A percentile compares a stretch with the other conserved stretches of the same genome.
Evolutionary conservation across 805 yeast species (phyloP).

Genomic region (Cyberlindnera euphorbiiphila): DNA sequence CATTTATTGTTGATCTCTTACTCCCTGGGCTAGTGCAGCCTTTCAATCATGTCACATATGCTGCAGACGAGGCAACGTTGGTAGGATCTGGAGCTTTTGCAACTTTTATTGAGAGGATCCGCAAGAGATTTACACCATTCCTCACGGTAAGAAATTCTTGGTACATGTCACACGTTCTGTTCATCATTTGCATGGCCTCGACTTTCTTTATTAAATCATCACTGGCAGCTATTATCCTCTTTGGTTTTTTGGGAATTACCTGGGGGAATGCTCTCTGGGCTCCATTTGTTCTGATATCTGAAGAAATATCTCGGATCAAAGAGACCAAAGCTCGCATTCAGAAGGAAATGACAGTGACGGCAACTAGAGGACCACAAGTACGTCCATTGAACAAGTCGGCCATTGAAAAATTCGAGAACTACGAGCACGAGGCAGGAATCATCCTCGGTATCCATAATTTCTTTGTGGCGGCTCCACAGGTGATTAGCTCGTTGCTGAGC

Average conservation of each 20-base stretch:
- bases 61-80: slow-evolving; percentile 13
- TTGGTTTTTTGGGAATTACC: slow-evolving; percentile 52
- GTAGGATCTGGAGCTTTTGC: slow-evolving; percentile 3
- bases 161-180: slow-evolving; percentile 47
- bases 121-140: slow-evolving; percentile 18
- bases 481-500: slow-evolving; percentile 45
- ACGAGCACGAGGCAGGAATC: slow-evolving; percentile 54
- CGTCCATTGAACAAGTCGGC: slow-evolving; percentile 17
- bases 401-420: slow-evolving; percentile 32
- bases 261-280: slow-evolving; percentile 71
- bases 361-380: not conserved
- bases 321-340: slow-evolving; percentile 38
- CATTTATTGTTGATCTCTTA: slow-evolving; percentile 41
- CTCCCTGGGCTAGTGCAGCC: slow-evolving; percentile 42
- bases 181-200: slow-evolving; percentile 43
- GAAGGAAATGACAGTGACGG: slow-evolving; percentile 9
- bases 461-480: slow-evolving; percentile 56
- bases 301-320: slow-evolving; percentile 50
- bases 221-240: slow-evolving; percentile 41
- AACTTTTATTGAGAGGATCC: slow-evolving; percentile 11
- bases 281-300: slow-evolving; percentile 59
- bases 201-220: slow-evolving; percentile 44
- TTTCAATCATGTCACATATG: slow-evolving; percentile 18
- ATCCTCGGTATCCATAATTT: slow-evolving; percentile 55
- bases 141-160: slow-evolving; percentile 41